Conservation (phyloP, 768 basidiomycete genomes). For the Obba rivulosa region DNA sequence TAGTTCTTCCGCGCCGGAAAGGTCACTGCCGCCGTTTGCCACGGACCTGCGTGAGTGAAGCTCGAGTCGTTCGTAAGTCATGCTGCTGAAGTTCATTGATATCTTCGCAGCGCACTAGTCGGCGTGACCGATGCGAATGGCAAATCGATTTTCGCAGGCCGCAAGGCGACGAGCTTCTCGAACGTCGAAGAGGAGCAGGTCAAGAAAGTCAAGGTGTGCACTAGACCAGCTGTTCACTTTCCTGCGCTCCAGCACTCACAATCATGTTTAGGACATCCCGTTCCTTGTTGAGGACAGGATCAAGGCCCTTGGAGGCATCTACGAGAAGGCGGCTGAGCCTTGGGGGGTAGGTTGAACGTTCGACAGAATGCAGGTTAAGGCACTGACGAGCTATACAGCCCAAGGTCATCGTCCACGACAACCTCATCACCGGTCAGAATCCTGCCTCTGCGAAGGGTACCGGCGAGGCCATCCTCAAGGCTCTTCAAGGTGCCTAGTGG, state of each 20-base stretch:
- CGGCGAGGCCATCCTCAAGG: constrained; percentile 52
- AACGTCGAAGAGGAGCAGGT: constrained; percentile 59
- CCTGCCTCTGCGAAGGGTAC: constrained; percentile 57
- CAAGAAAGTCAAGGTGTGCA: constrained; percentile 37
- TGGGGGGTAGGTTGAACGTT: constrained; percentile 45
- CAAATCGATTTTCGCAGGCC: constrained; percentile 61
- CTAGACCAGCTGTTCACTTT: neutral
- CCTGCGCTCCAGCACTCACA: neutral
- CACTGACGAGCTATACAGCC: constrained; percentile 9
- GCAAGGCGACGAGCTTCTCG: constrained; percentile 60
- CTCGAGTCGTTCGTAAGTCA: neutral
- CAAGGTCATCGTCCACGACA: constrained; percentile 54
- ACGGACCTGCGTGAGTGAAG: constrained; percentile 62
- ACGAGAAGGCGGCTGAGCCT: constrained; percentile 47
- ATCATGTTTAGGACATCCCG: constrained; percentile 42
- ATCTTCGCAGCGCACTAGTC: constrained; percentile 46
- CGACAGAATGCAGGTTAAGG: neutral
- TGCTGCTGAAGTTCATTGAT: neutral
- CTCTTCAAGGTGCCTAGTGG: constrained; percentile 27
- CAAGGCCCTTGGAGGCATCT: constrained; percentile 57
- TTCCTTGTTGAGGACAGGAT: constrained; percentile 71
- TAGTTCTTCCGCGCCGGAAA: constrained; percentile 69
- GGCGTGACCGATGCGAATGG: constrained; percentile 47
- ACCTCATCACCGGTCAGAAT: constrained; percentile 70
- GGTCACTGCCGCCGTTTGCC: constrained; percentile 70